Conservation (phyloP, 345 rosid species). For the Corchorus olitorius region DNA sequence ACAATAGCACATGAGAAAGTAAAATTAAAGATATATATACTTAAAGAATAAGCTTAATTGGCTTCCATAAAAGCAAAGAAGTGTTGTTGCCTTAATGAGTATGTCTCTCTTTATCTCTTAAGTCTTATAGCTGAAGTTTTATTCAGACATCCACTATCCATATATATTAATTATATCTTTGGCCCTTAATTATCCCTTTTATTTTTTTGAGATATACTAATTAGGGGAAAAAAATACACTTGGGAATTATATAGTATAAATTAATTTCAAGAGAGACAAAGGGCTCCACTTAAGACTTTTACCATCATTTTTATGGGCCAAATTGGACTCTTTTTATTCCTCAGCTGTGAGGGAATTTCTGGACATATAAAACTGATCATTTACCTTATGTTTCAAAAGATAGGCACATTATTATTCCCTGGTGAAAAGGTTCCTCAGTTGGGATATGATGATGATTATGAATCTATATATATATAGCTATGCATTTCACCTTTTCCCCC, state of each 20-base stretch:
- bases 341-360: slow-evolving; percentile 22
- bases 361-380: slow-evolving; percentile 7
- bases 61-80: slow-evolving; percentile 25
- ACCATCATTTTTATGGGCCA: slow-evolving; percentile 23
- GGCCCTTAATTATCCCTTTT: not conserved
- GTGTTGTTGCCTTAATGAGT: slow-evolving; percentile 35
- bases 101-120: slow-evolving; percentile 31
- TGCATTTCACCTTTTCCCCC: not conserved
- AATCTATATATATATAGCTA: not conserved
- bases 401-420: slow-evolving; percentile 17
- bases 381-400: slow-evolving; percentile 25
- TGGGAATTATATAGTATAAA: not conserved
- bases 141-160: not conserved
- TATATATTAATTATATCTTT: not conserved
- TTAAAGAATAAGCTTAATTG: slow-evolving; percentile 15
- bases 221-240: not conserved
- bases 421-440: not conserved
- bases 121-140: slow-evolving; percentile 33
- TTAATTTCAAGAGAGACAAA: not conserved
- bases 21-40: slow-evolving; percentile 18
- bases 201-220: slow-evolving; percentile 18
- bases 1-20: slow-evolving; percentile 22
- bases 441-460: not conserved
- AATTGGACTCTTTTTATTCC: slow-evolving; percentile 10
- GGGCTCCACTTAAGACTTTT: slow-evolving; percentile 26